Evolutionary conservation across 2,329 filamentous ascomycete genomes (phyloP), one percentile per base, ranked within the genome.

Genomic region (Rhynchosporium secalis): DNA sequence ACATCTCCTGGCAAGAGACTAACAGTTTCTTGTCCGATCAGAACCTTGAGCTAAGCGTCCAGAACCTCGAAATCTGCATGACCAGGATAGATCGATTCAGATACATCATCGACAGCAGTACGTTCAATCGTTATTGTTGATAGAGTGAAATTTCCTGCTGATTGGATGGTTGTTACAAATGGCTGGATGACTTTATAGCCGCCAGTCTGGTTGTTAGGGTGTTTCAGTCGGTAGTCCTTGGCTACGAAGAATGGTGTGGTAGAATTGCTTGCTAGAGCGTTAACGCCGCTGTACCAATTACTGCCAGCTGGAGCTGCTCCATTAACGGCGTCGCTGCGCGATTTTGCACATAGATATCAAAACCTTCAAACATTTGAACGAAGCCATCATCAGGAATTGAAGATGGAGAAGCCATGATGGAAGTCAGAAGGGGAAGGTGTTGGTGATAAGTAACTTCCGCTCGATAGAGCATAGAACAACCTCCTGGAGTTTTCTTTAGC

Each of bases 211-310:
- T 69, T 69, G 66, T 76, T 77, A 4, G 81, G 72, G 61, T 77
- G 79, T 66, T 79, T 80, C 9, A 78, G 77, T 0, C 79, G 79
- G 61, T 77, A 78, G 65, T 77, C 75, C 64, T 79, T 80, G 38
- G 79, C 79, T 43, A 80, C 63, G 63, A 77, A 80, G 66, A 77
- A 78, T 1, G 78, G 77, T 12, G 74, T 73, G 1, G 63, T 63
- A 0, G 70, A 63, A 60, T 75, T 65, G 1, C 48, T 33, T 5
- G 73, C 73, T 8, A 79, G 71, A 4, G 67, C 43, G 52, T 78
- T 78, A 28, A 70, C 40, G 0, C 74, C 76, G 1, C 71, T 72
- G 66, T 80, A 76, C 78, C 78, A 80, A 26, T 67, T 70, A 9
- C 65, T 68, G 46, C 65, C 66, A 6, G 69, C 64, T 2, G 76